Percentiles rank a stretch among this genome's conserved stretches.
These are phyloP conservation scores for Ophiostoma quercus DNA, from an alignment of 2,329 filamentous ascomycete species.

Conservation along the genomic window DNA sequence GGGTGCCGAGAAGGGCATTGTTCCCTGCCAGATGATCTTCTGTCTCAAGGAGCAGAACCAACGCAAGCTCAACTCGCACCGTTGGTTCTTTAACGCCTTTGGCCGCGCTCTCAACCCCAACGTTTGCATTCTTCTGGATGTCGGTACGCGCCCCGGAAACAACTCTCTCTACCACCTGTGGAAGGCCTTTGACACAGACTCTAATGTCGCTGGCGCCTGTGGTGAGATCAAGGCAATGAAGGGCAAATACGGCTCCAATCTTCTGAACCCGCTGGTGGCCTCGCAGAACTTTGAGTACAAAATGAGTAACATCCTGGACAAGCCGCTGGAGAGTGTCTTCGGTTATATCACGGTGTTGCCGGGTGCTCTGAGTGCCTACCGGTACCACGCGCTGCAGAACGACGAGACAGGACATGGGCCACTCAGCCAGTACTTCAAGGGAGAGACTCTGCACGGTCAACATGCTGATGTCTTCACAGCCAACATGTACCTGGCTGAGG, in stretches of 20 bases:
- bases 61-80: slow-evolving; percentile 96
- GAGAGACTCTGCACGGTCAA: slow-evolving; percentile 91
- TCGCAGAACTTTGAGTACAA: slow-evolving; percentile 99
- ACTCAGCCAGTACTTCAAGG: slow-evolving; percentile 97
- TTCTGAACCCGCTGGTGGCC: slow-evolving; percentile 89
- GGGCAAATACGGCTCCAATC: slow-evolving; percentile 73
- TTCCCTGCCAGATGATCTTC: slow-evolving; percentile 97
- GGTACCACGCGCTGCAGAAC: slow-evolving; percentile 93
- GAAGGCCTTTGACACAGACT: slow-evolving; percentile 98
- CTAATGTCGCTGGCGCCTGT: slow-evolving; percentile 92
- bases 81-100: slow-evolving; percentile 99
- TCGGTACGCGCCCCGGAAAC: slow-evolving; percentile 83
- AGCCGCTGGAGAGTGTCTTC: slow-evolving; percentile 93
- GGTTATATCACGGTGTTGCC: slow-evolving; percentile 97
- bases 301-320: slow-evolving; percentile 98
- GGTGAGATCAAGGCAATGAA: slow-evolving; percentile 99
- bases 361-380: slow-evolving; percentile 88
- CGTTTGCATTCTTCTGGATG: slow-evolving; percentile 92
- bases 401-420: slow-evolving; percentile 93
- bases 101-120: slow-evolving; percentile 89
- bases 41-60: slow-evolving; percentile 97
- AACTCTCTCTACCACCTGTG: slow-evolving; percentile 96
- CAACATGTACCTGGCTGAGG: slow-evolving; percentile 90
- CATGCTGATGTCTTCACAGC: slow-evolving; percentile 65
- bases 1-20: slow-evolving; percentile 96